Percentiles rank a stretch among this genome's conserved stretches.
phyloP scores from a whole-genome alignment of 1,284 basidiomycete genomes.

The Wolfiporia cocos region DNA sequence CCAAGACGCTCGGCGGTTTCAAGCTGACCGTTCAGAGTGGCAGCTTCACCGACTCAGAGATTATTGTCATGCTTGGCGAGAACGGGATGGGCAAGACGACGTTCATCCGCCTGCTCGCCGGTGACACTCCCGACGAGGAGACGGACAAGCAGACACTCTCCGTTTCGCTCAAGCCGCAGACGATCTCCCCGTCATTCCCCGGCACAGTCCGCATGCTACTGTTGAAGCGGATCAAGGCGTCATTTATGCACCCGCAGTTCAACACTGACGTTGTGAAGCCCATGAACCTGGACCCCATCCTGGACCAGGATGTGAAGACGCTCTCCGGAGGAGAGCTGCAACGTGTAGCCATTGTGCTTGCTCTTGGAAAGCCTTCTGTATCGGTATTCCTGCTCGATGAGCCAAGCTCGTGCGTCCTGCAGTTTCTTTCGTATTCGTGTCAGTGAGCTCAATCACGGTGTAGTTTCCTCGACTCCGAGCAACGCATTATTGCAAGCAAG shows the following conservation, averaged over 20 bases:
- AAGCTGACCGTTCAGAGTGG: constrained; percentile 88
- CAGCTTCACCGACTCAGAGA: constrained; percentile 92
- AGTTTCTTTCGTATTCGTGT: background rate
- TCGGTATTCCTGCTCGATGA: constrained; percentile 87
- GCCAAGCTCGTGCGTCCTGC: constrained; percentile 51
- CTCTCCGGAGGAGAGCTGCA: constrained; percentile 96
- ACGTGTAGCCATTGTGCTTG: constrained; percentile 90
- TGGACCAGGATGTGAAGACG: constrained; percentile 96
- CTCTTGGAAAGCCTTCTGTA: constrained; percentile 79
- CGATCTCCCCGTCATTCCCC: constrained; percentile 92
- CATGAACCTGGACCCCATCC: constrained; percentile 87
- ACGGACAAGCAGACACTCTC: constrained; percentile 73
- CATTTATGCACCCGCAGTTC: constrained; percentile 98
- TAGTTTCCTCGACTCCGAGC: constrained; percentile 94
- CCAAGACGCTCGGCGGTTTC: constrained; percentile 90
- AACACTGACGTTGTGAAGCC: constrained; percentile 95
- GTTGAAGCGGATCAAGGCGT: constrained; percentile 87
- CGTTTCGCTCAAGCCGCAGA: constrained; percentile 94
- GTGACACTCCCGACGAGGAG: constrained; percentile 81
- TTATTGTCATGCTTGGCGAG: constrained; percentile 96
- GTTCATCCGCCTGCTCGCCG: constrained; percentile 89
- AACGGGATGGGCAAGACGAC: constrained; percentile 98
- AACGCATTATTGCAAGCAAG: constrained; percentile 95
- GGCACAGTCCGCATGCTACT: constrained; percentile 91
- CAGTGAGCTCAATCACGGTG: constrained; percentile 1